Evolutionary conservation across 2,329 filamentous ascomycete genomes (phyloP).

Genomic region (Fusarium vanettenii): DNA sequence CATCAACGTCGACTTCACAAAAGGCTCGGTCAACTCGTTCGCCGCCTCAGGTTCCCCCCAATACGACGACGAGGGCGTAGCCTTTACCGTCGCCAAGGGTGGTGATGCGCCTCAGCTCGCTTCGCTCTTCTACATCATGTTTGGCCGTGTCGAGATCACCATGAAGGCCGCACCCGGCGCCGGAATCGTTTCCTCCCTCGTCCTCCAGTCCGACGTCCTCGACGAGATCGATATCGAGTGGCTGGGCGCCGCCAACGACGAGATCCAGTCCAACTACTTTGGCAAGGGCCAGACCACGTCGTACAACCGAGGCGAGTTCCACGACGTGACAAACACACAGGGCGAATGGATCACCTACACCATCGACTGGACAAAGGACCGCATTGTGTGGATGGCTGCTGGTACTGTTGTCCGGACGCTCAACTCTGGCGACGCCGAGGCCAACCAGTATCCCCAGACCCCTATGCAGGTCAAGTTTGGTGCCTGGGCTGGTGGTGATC

Average conservation of each 20-base stretch:
- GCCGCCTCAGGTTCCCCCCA: slow-evolving; percentile 74
- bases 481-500: slow-evolving; percentile 90
- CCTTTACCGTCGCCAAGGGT: slow-evolving; percentile 80
- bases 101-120: slow-evolving; percentile 88
- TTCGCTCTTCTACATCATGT: slow-evolving; percentile 99
- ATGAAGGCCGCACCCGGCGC: slow-evolving; percentile 88
- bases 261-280: slow-evolving; percentile 98
- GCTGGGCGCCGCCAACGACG: slow-evolving; percentile 79
- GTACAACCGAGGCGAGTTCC: slow-evolving; percentile 91
- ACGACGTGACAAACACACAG: slow-evolving; percentile 76
- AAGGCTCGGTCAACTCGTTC: slow-evolving; percentile 84
- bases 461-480: slow-evolving; percentile 96
- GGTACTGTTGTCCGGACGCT: slow-evolving; percentile 82
- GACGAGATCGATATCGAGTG: slow-evolving; percentile 99
- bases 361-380: slow-evolving; percentile 88
- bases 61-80: slow-evolving; percentile 81
- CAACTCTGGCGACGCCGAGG: slow-evolving; percentile 73
- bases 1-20: slow-evolving; percentile 85
- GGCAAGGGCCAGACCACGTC: slow-evolving; percentile 87
- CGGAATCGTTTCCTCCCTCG: slow-evolving; percentile 92
- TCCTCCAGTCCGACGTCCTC: slow-evolving; percentile 89
- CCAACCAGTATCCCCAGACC: slow-evolving; percentile 88
- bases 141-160: slow-evolving; percentile 87
- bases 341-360: slow-evolving; percentile 85
- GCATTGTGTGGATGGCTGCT: slow-evolving; percentile 89